Conservation (phyloP, 1,284 basidiomycete genomes). For the Austroboletus niveus region DNA sequence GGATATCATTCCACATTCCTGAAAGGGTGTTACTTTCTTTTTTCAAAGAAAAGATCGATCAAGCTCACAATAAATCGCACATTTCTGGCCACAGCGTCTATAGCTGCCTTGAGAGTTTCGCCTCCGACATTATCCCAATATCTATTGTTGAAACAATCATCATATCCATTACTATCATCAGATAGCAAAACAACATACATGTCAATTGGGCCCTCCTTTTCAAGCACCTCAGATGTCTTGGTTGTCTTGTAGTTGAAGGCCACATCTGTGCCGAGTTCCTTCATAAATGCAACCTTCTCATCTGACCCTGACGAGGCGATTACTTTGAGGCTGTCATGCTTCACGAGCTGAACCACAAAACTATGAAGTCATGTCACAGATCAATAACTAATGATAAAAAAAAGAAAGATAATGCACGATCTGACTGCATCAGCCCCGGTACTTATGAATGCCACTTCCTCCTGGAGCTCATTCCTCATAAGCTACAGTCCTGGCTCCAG, state of each 20-base stretch:
- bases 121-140: slow-evolving; percentile 66
- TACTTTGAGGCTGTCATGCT: slow-evolving; percentile 37
- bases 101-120: slow-evolving; percentile 56
- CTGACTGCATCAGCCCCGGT: slow-evolving; percentile 21
- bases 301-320: slow-evolving; percentile 41
- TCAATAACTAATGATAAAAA: not conserved
- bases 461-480: not conserved
- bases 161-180: not conserved
- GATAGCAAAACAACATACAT: slow-evolving; percentile 13
- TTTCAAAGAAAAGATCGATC: slow-evolving; percentile 5
- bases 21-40: not conserved
- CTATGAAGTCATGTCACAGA: not conserved
- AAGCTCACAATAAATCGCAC: slow-evolving; percentile 44
- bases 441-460: slow-evolving; percentile 17
- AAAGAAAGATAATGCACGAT: slow-evolving; percentile 10
- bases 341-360: slow-evolving; percentile 34
- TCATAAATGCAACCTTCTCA: slow-evolving; percentile 39
- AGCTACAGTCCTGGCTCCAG: not conserved
- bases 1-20: slow-evolving; percentile 25
- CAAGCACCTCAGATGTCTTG: slow-evolving; percentile 24
- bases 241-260: slow-evolving; percentile 40
- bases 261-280: slow-evolving; percentile 36
- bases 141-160: slow-evolving; percentile 24
- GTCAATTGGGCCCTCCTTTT: slow-evolving; percentile 23
- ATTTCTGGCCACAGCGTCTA: slow-evolving; percentile 48